A percentile compares a stretch with the other conserved stretches of the same genome.
phyloP scores from a whole-genome alignment of 2,329 filamentous ascomycete genomes.

The Monosporascus sp. region DNA sequence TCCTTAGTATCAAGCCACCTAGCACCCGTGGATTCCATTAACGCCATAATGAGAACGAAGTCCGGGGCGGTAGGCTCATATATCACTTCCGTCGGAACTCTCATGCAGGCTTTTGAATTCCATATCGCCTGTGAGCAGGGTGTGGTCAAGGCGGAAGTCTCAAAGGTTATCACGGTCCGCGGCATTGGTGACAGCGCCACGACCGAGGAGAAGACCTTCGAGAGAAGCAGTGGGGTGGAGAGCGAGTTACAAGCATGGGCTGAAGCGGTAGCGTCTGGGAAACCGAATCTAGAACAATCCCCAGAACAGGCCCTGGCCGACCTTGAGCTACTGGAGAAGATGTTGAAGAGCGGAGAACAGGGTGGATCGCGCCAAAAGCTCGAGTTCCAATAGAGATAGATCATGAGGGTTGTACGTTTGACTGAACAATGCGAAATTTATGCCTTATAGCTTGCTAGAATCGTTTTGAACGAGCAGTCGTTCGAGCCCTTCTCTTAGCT shows the following conservation, averaged over 20 bases:
- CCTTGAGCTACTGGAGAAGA: slow-evolving; percentile 52
- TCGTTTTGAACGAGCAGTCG: slow-evolving; percentile 39
- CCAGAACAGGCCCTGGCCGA: slow-evolving; percentile 56
- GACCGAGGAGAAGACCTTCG: slow-evolving; percentile 39
- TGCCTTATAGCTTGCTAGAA: slow-evolving; percentile 22
- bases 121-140: slow-evolving; percentile 54
- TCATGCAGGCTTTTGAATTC: slow-evolving; percentile 47
- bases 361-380: slow-evolving; percentile 35
- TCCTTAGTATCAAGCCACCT: slow-evolving; percentile 50
- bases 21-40: slow-evolving; percentile 61
- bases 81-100: slow-evolving; percentile 52
- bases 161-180: slow-evolving; percentile 38
- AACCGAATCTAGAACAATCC: slow-evolving; percentile 44
- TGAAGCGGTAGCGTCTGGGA: slow-evolving; percentile 42
- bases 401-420: background rate
- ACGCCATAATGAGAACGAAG: slow-evolving; percentile 50
- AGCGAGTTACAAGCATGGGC: slow-evolving; percentile 60
- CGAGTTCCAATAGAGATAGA: slow-evolving; percentile 30
- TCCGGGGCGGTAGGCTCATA: slow-evolving; percentile 53
- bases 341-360: slow-evolving; percentile 42
- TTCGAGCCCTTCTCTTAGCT: slow-evolving; percentile 54
- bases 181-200: slow-evolving; percentile 30
- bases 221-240: slow-evolving; percentile 48
- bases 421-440: background rate
- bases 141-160: slow-evolving; percentile 40